Conservation (phyloP, 495 filamentous ascomycete genomes). For the Tuber magnatum region DNA sequence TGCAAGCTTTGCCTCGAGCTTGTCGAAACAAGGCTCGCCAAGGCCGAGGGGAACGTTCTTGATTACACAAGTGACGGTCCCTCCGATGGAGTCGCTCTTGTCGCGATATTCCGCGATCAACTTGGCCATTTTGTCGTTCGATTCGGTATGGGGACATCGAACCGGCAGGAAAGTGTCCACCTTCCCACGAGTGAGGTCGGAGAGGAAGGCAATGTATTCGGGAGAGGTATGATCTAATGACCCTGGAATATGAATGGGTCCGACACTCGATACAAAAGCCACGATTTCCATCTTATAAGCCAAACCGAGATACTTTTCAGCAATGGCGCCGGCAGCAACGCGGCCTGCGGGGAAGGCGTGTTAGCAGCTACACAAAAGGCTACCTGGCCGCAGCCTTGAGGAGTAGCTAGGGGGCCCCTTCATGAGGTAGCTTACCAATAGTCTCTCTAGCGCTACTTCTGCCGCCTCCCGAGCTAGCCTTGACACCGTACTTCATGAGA, state of each 20-base stretch:
- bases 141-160: conserved; percentile 68
- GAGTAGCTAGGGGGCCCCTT: neutral
- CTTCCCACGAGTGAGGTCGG: conserved; percentile 64
- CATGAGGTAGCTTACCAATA: conserved; percentile 52
- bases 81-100: conserved; percentile 83
- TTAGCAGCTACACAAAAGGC: conserved; percentile 3
- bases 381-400: neutral
- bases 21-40: conserved; percentile 93
- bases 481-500: conserved; percentile 92
- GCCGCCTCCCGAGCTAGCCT: conserved; percentile 86
- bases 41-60: conserved; percentile 80
- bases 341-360: conserved; percentile 47
- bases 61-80: conserved; percentile 93
- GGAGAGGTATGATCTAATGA: conserved; percentile 76
- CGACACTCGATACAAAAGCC: conserved; percentile 82
- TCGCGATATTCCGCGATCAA: conserved; percentile 75
- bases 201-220: conserved; percentile 67
- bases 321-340: conserved; percentile 90
- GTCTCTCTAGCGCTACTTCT: conserved; percentile 90
- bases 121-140: conserved; percentile 65
- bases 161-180: conserved; percentile 81
- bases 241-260: conserved; percentile 70
- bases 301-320: conserved; percentile 81
- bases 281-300: conserved; percentile 84
- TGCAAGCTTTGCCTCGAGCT: conserved; percentile 85